phyloP scores from a whole-genome alignment of 176 grass and related monocot species.

The Paspalum vaginatum region DNA sequence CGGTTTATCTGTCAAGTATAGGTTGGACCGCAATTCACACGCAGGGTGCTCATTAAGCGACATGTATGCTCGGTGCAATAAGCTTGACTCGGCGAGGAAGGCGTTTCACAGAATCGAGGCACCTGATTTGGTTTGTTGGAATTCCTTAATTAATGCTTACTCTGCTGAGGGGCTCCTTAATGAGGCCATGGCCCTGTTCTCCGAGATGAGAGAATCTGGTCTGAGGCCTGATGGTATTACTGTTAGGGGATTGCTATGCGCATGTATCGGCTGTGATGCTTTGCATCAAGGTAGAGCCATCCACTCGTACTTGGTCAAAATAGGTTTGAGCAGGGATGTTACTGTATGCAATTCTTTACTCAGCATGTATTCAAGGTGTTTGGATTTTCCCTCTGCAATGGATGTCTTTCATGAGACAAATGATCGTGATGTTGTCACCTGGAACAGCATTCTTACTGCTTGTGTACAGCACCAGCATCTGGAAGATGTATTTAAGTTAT shows the following conservation, averaged over 20 bases:
- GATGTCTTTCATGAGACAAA: slow-evolving; percentile 44
- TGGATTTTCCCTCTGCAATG: slow-evolving; percentile 56
- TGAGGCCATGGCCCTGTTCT: slow-evolving; percentile 59
- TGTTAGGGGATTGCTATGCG: slow-evolving; percentile 69
- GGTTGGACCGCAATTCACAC: slow-evolving; percentile 43
- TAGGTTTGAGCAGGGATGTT: slow-evolving; percentile 41
- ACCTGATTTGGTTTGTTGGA: slow-evolving; percentile 82
- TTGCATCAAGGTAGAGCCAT: slow-evolving; percentile 61
- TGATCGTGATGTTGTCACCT: slow-evolving; percentile 47
- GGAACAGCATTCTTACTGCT: slow-evolving; percentile 63
- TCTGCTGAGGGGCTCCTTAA: slow-evolving; percentile 66
- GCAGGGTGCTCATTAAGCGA: slow-evolving; percentile 54
- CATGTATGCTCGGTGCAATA: slow-evolving; percentile 65
- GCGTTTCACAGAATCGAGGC: slow-evolving; percentile 54
- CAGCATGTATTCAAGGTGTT: slow-evolving; percentile 61
- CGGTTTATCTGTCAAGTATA: slow-evolving; percentile 62
- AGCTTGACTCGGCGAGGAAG: slow-evolving; percentile 52
- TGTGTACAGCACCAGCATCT: slow-evolving; percentile 49
- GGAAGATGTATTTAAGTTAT: slow-evolving; percentile 54
- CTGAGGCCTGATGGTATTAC: slow-evolving; percentile 70
- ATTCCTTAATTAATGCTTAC: slow-evolving; percentile 67
- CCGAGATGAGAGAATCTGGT: slow-evolving; percentile 64
- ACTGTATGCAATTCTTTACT: slow-evolving; percentile 56
- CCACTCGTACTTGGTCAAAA: slow-evolving; percentile 60
- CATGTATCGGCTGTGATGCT: slow-evolving; percentile 63